phyloP scores from a whole-genome alignment of 2,329 filamentous ascomycete genomes.

The Fusarium avenaceum region DNA sequence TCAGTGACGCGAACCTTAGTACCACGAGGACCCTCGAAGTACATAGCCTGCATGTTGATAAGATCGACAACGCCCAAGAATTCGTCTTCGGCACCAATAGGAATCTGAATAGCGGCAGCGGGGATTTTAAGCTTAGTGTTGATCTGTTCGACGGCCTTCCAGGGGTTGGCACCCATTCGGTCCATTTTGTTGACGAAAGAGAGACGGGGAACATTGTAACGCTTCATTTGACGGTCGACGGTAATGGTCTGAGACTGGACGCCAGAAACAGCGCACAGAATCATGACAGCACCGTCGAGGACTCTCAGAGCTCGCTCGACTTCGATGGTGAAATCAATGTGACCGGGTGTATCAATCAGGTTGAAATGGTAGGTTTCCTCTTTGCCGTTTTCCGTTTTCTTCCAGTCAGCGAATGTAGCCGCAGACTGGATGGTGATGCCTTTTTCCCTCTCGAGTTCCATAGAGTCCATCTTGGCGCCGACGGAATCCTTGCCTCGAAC shows the following conservation, averaged over 20 bases:
- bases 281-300: constrained; percentile 97
- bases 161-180: constrained; percentile 97
- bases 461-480: constrained; percentile 99
- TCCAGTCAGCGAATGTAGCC: constrained; percentile 97
- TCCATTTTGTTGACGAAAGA: constrained; percentile 99
- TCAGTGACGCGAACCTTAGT: constrained; percentile 81
- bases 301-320: constrained; percentile 96
- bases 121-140: constrained; percentile 94
- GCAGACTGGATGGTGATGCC: constrained; percentile 99
- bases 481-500: constrained; percentile 94
- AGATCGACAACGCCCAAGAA: constrained; percentile 95
- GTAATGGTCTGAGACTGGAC: constrained; percentile 99
- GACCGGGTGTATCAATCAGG: constrained; percentile 97
- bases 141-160: constrained; percentile 97
- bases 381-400: constrained; percentile 84
- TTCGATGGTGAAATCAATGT: constrained; percentile 99
- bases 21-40: constrained; percentile 88
- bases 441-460: constrained; percentile 98
- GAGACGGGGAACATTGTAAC: constrained; percentile 95
- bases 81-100: constrained; percentile 91
- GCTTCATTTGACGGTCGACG: constrained; percentile 97
- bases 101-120: constrained; percentile 93
- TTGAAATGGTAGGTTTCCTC: constrained; percentile 98
- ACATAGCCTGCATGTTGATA: constrained; percentile 91
- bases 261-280: constrained; percentile 95